A percentile compares a stretch with the other conserved stretches of the same genome.
phyloP scores from a whole-genome alignment of 345 rosid genomes.

The Anastatica hierochuntica region DNA sequence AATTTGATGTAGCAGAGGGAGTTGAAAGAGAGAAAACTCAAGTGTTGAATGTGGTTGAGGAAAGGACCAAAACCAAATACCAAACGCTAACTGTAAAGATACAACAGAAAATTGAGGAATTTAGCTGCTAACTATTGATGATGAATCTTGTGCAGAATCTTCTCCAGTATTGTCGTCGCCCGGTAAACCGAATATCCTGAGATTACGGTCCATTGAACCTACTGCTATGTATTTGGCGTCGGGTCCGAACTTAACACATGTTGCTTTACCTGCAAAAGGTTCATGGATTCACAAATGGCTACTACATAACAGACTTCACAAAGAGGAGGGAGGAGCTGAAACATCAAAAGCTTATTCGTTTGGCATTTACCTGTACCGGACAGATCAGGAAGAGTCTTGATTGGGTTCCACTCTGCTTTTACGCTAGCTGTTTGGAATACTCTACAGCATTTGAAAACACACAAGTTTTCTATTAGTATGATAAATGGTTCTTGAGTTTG shows the following conservation, averaged over 20 bases:
- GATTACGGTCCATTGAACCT: conserved; percentile 97
- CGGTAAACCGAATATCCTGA: conserved; percentile 73
- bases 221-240: conserved; percentile 81
- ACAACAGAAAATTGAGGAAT: conserved; percentile 14
- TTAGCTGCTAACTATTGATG: conserved; percentile 7
- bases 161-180: conserved; percentile 26
- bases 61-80: neutral
- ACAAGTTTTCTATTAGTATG: neutral
- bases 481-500: neutral
- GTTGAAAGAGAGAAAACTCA: too few species aligned
- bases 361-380: conserved; percentile 97
- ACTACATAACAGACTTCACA: neutral
- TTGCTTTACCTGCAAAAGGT: conserved; percentile 55
- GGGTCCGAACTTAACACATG: conserved; percentile 62
- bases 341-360: neutral
- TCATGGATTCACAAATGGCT: neutral
- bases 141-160: conserved; percentile 35
- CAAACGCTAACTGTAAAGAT: neutral
- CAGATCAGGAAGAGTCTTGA: conserved; percentile 82
- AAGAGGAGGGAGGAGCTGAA: neutral
- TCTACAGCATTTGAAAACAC: conserved; percentile 29
- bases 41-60: neutral
- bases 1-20: too few species aligned
- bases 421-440: conserved; percentile 87
- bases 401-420: conserved; percentile 84